Conservation (phyloP, 192 early-diverging fungal species). For the Phlyctochytrium planicorne region DNA sequence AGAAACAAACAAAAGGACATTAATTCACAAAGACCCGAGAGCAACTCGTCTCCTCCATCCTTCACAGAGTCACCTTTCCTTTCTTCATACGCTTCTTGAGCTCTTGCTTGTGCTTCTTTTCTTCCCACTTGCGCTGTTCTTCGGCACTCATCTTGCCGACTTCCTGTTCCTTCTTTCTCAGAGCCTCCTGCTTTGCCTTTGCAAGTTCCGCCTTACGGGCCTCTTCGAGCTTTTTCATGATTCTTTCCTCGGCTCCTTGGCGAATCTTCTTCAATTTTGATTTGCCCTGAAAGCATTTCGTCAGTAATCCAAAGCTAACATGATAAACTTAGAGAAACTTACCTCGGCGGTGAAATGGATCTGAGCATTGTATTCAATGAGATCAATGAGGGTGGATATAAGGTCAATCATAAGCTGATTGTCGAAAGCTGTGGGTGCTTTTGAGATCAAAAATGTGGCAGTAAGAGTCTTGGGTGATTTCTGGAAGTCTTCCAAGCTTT, state of each 20-base stretch:
- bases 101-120: slow-evolving; percentile 72
- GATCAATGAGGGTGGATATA: slow-evolving; percentile 31
- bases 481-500: slow-evolving; percentile 49
- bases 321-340: neutral
- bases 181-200: slow-evolving; percentile 64
- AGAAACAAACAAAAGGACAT: too few relatives aligned
- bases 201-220: slow-evolving; percentile 69
- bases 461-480: slow-evolving; percentile 31
- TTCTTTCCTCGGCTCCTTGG: slow-evolving; percentile 58
- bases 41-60: too few relatives aligned
- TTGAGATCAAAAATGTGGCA: slow-evolving; percentile 36
- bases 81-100: slow-evolving; percentile 67
- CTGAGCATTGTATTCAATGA: slow-evolving; percentile 48
- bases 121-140: slow-evolving; percentile 83
- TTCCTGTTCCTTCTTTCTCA: slow-evolving; percentile 63
- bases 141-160: slow-evolving; percentile 70
- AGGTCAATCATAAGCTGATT: neutral
- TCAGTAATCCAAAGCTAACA: neutral
- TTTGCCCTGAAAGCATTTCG: slow-evolving; percentile 42
- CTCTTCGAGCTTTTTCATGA: slow-evolving; percentile 63
- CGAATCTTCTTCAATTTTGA: slow-evolving; percentile 66
- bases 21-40: too few relatives aligned
- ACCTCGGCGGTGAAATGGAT: slow-evolving; percentile 17
- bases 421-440: neutral
- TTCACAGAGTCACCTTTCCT: slow-evolving; percentile 29